Percentiles rank a stretch among this genome's conserved stretches.
phyloP scores from a whole-genome alignment of 495 filamentous ascomycete species.

The Penicillium cosmopolitanum region DNA sequence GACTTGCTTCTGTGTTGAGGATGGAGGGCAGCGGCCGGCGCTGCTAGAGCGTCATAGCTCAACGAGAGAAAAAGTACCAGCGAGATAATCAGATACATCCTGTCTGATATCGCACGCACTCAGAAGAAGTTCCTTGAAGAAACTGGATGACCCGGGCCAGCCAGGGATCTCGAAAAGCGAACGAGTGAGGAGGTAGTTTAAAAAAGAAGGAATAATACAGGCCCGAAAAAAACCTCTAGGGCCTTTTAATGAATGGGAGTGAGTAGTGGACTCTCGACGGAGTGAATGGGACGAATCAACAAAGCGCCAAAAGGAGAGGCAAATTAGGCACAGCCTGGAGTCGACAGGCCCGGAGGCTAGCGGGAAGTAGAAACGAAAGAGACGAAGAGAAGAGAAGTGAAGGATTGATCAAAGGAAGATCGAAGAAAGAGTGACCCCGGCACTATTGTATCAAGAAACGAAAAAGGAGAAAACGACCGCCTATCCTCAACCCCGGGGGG shows the following conservation, averaged over 20 bases:
- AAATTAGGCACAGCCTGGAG: conserved; percentile 15
- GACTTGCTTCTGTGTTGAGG: conserved; percentile 40
- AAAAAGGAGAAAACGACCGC: conserved; percentile 21
- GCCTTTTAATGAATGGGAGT: conserved; percentile 1
- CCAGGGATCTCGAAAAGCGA: conserved; percentile 11
- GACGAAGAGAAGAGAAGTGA: conserved; percentile 16
- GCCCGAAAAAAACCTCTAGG: conserved; percentile 10
- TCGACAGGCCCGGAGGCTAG: conserved; percentile 17
- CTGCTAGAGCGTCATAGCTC: conserved; percentile 44
- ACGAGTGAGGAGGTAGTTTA: conserved; percentile 2
- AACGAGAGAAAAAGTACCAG: conserved; percentile 34
- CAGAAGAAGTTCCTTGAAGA: conserved; percentile 3
- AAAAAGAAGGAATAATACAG: neutral
- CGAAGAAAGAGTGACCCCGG: conserved; percentile 1
- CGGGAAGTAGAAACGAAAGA: conserved; percentile 29
- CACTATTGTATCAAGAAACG: conserved; percentile 16
- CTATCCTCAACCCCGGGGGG: conserved; percentile 13
- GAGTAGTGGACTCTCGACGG: neutral
- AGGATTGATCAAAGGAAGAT: conserved; percentile 13
- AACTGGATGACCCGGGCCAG: conserved; percentile 13
- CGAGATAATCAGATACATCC: conserved; percentile 37
- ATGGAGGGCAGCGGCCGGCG: conserved; percentile 26
- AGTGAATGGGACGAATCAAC: conserved; percentile 2
- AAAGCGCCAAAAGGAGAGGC: neutral
- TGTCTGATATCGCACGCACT: conserved; percentile 8